Evolutionary conservation across 2,329 filamentous ascomycete genomes (phyloP), one percentile per base, ranked within the genome.

Genomic region (Daldinia eschscholtzii): DNA sequence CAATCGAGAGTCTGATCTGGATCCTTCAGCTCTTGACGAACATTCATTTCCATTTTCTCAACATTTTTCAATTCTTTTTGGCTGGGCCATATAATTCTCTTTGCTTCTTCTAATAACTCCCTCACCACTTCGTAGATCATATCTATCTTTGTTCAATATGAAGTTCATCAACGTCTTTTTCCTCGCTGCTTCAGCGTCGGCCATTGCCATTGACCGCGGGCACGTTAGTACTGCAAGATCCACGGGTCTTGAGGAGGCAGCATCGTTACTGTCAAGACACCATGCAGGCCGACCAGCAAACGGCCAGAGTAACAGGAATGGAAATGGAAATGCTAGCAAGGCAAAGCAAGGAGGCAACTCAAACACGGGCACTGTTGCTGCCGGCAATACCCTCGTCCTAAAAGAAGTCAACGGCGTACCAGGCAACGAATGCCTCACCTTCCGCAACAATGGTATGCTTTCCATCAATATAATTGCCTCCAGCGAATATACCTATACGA

Each of bases 361-460:
- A 9, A 30, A 30, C 26, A 2, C 23, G 15, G 26, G 26, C 26
- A 13, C 26, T 23, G 46, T n/a, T n/a, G 6, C 44, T 48, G 5
- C 26, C 15, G 46, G 46, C 26, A 50, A 52, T n/a, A 52, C 46
- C n/a, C 46, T 52, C 15, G 46, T 52, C 15, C 26, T 52, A 4
- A 52, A 52, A n/a, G 46, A 52, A 33, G 46, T 52, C 26, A 52
- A 52, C 7, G 46, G 46, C 46, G 26, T 52, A 18, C 46, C 46
- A 13, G 46, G 46, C 15, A 52, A 52, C 15, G 46, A 52, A 33
- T 52, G 46, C 15, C 46, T 52, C 15, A 52, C 46, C 1, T 52
- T 52, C 26, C 46, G 46, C 6, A 52, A 52, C 7, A 52, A 52
- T n/a, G 46, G 46, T 52, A 52, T 18, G 46, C 7, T 48, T 46